Base-by-base conservation (phyloP, 2,329 filamentous ascomycete genomes). In the Teratosphaeria epicoccoides region DNA sequence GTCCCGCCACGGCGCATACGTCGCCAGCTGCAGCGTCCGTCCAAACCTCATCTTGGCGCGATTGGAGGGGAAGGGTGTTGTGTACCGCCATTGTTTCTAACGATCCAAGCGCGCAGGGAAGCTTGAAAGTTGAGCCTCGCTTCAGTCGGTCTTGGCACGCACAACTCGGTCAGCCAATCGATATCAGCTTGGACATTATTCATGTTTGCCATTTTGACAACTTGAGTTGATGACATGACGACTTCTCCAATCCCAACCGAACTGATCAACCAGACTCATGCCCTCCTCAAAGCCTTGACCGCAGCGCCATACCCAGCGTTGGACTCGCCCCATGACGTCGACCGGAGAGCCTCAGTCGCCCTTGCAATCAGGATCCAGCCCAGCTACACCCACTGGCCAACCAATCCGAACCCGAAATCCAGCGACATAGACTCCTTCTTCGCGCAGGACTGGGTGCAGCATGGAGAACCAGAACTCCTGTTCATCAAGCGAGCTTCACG, bases 1-100 rank as follows among this genome's bases (percentile, higher is more conserved):
- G 68, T 85, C 87, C 70, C 85, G 87, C 91, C 91, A 98, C 66
- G 89, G 88, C 61, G 80, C 73, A 69, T 97, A 93, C 62, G 87
- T 76, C 54, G 87, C 83, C 63, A 82, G 80, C 63, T 83, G 82
- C 55, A 98, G 80, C 49, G 88, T 96, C 73, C 84, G 88, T 57
- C 91, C 91, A 76, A 96, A 98, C 63, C 88, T 86, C 93, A 98
- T 97, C 29, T 24, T 52, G 5, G 17, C 25, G 1, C 22, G 6
- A 6, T 40, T n/a, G n/a, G n/a, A n/a, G n/a, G n/a, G n/a, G n/a
- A n/a, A n/a, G n/a, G 26, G 9, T 2, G 26, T 28, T 12, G 2
- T 6, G 26, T 2, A 12, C 26, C 12, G 26, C 26, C 26, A 28
- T 28, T 28, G 26, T 12, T 28, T 28, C 12, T 28, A 28, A n/a